Evolutionary conservation across 345 rosid genomes (phyloP), one percentile per base, ranked within the genome.

Genomic region (Populus davidiana): DNA sequence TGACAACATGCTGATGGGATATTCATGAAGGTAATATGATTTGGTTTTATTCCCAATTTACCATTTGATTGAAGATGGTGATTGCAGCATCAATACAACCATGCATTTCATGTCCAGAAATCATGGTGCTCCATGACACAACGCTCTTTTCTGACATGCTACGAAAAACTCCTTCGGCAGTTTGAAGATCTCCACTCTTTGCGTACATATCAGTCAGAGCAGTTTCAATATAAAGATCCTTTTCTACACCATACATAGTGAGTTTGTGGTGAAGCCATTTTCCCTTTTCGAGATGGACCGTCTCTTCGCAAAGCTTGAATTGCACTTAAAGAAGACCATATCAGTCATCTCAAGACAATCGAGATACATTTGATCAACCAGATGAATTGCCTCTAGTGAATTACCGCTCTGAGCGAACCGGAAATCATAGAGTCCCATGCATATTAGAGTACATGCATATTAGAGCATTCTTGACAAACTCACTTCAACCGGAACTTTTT

Each of bases 1-100:
- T 93, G 99, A 81, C 93, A 86, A 82, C 99, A 93, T 81, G 97
- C 93, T 12, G 91, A 91, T 29, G 91, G 85, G 47, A 95, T 71
- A 74, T 93, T 95, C 91, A 87, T 93, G 93, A 93, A 93, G 75
- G 92, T 91, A 75, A 91, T 81, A 59, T 88, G 88, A 72, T 93
- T 95, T 25, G 99, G 98, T 80, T 84, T 76, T 14, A 81, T 82
- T 62, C 97, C 91, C 1, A 86, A 83, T 43, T 84, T 62, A 93
- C 81, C 98, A 94, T 90, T 78, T 83, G 83, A 47, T 71, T 72
- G 79, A 94, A 89, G n/a, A 85, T 82, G 6, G 91, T 86, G 72
- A 92, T 75, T 14, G 97, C 92, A 0, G 86, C 73, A 70, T 79
- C 76, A 1, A 89, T 75, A 76, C 78, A 74, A 49, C 97, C 98